A percentile compares a stretch with the other conserved stretches of the same genome.
These are phyloP conservation scores for Blumeriella jaapii DNA, from an alignment of 2,329 filamentous ascomycete species.

Conservation along the genomic window DNA sequence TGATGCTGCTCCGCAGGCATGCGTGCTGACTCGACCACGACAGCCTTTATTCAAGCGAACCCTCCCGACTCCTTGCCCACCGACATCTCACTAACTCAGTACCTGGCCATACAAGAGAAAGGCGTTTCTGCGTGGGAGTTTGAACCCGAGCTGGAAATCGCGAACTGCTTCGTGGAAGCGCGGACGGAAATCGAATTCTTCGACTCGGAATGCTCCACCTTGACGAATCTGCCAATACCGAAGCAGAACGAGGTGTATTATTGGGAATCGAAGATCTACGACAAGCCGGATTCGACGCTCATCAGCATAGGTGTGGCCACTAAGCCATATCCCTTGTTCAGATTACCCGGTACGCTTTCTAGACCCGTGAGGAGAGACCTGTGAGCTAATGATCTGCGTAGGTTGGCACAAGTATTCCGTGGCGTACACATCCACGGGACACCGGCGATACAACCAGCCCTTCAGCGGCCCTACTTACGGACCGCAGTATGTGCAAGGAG, in stretches of 20 bases:
- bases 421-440: conserved; percentile 80
- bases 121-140: conserved; percentile 99
- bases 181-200: conserved; percentile 98
- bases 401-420: conserved; percentile 89
- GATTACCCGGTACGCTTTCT: conserved; percentile 64
- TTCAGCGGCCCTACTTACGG: conserved; percentile 73
- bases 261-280: conserved; percentile 98
- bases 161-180: conserved; percentile 95
- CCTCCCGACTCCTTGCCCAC: conserved; percentile 91
- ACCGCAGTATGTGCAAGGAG: conserved; percentile 77
- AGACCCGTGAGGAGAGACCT: neutral
- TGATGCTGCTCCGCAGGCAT: neutral
- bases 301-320: conserved; percentile 91
- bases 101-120: conserved; percentile 97
- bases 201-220: conserved; percentile 89
- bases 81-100: conserved; percentile 95
- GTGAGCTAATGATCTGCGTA: conserved; percentile 26
- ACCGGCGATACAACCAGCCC: conserved; percentile 84
- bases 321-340: conserved; percentile 92
- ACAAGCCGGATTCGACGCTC: conserved; percentile 81
- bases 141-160: conserved; percentile 96
- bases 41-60: conserved; percentile 88
- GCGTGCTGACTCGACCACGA: conserved; percentile 10
- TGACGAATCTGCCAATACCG: conserved; percentile 73
- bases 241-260: conserved; percentile 99